These are phyloP conservation scores for Escallonia rubra DNA, from an alignment of 129 eudicot species.

Conservation along the genomic window DNA sequence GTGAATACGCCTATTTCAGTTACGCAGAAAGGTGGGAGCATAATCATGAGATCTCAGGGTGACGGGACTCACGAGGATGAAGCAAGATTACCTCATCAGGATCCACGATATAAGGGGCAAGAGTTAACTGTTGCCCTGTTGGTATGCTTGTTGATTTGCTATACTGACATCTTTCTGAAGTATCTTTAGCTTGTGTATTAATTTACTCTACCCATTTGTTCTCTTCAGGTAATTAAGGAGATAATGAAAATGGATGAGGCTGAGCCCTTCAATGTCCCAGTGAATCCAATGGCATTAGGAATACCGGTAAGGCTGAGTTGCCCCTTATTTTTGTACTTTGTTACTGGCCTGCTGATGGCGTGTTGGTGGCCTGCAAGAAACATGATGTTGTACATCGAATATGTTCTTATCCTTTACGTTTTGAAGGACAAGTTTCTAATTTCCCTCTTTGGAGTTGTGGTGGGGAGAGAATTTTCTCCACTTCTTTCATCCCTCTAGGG, in stretches of 20 bases:
- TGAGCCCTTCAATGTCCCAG: constrained; percentile 74
- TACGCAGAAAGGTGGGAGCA: constrained; percentile 14
- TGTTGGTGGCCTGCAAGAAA: not conserved
- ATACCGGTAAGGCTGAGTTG: constrained; percentile 55
- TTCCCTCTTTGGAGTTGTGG: no score
- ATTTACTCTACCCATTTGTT: not conserved
- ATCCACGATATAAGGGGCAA: constrained; percentile 43
- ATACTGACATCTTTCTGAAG: not conserved
- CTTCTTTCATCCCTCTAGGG: no score
- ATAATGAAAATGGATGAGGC: constrained; percentile 82
- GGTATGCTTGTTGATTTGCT: constrained; percentile 31
- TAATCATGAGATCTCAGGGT: constrained; percentile 9
- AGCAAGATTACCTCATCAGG: constrained; percentile 18
- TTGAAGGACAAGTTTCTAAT: no score
- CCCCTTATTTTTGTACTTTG: not conserved
- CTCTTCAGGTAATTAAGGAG: constrained; percentile 55
- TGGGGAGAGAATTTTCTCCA: no score
- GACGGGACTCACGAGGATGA: constrained; percentile 39
- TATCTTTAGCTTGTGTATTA: not conserved
- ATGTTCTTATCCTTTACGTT: no score
- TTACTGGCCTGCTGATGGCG: not conserved
- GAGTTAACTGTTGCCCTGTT: constrained; percentile 55
- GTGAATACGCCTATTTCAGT: not conserved
- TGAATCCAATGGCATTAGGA: constrained; percentile 70
- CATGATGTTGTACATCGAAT: no score